Percentiles rank a stretch among this genome's conserved stretches.
These are phyloP conservation scores for Plenodomus lindquistii DNA, from an alignment of 2,329 filamentous ascomycete genomes.

Conservation along the genomic window DNA sequence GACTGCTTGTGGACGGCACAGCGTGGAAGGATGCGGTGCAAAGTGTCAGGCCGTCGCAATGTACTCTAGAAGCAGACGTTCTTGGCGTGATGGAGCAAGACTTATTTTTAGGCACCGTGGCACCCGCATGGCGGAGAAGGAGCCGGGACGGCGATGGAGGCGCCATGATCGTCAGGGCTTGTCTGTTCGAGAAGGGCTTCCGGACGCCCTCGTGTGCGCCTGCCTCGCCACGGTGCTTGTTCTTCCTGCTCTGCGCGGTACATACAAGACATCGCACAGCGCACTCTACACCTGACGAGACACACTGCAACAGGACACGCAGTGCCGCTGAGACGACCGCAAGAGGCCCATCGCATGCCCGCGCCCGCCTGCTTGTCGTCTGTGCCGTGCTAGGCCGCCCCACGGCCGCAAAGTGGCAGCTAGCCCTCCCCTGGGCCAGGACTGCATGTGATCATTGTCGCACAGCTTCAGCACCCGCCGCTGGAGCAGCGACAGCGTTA, in stretches of 20 bases:
- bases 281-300: no score
- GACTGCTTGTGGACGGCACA: neutral
- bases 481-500: conserved; percentile 16
- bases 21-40: no score
- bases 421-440: conserved; percentile 18
- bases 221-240: conserved; percentile 1
- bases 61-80: no score
- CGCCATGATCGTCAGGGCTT: conserved; percentile 18
- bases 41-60: no score
- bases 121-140: conserved; percentile 1
- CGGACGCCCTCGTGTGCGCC: conserved; percentile 1
- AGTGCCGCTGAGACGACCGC: neutral
- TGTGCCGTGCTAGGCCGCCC: neutral
- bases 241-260: no score
- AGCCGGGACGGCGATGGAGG: conserved; percentile 4
- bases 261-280: neutral
- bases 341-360: neutral
- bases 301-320: no score
- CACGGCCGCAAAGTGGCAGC: conserved; percentile 1
- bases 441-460: conserved; percentile 44
- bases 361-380: neutral
- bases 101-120: conserved; percentile 18
- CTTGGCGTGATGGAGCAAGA: conserved; percentile 1
- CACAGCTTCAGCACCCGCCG: conserved; percentile 35
- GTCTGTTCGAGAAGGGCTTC: conserved; percentile 21